Base-by-base conservation (phyloP, 164 flowering plant species). In the Saururus chinensis region DNA sequence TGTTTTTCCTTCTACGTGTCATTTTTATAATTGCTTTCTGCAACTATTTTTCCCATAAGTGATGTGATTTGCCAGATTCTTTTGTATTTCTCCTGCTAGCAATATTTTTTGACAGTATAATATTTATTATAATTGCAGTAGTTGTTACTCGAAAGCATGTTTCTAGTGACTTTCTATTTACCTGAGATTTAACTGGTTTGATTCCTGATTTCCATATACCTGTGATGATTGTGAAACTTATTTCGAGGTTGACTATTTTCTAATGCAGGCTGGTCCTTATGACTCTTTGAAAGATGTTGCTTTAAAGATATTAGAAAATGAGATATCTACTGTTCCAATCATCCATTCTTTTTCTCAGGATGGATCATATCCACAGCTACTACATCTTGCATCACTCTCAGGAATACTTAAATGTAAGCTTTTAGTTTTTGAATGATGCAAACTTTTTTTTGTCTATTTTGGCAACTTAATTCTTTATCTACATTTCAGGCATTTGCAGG, bases 301-400 rank as follows among this genome's bases (percentile, higher is more conserved):
- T 21, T 51, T 77, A 60, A 86, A 84, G 71, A 78, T 92, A 73
- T 72, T 89, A 80, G 85, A 86, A 67, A 82, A 83, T 64, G 76
- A 73, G 60, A 84, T 92, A n/a, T 76, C 98, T 55, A 78, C 88
- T 49, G 81, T 89, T 68, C 96, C 96, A 24, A 73, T 89, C 45
- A 80, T 88, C 63, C 82, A 86, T 76, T 79, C 96, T 56, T 52
- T 81, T 56, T 73, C 84, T 23, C 78, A 68, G 59, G 91, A 86
- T 78, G 95, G 86, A 49, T 81, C 85, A 60, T 86, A 76, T 67
- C 92, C 96, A 3, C 96, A 92, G 77, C 74, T 92, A 57, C 76
- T 92, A 58, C 93, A 92, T 73, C 79, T 92, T 68, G 93, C 96
- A 59, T 89, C 96, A 40, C 86, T 92, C 30, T 86, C 93, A 66